These are phyloP conservation scores for Wickerhamiella kurtzmanii DNA, from an alignment of 805 yeast species.

Conservation along the genomic window DNA sequence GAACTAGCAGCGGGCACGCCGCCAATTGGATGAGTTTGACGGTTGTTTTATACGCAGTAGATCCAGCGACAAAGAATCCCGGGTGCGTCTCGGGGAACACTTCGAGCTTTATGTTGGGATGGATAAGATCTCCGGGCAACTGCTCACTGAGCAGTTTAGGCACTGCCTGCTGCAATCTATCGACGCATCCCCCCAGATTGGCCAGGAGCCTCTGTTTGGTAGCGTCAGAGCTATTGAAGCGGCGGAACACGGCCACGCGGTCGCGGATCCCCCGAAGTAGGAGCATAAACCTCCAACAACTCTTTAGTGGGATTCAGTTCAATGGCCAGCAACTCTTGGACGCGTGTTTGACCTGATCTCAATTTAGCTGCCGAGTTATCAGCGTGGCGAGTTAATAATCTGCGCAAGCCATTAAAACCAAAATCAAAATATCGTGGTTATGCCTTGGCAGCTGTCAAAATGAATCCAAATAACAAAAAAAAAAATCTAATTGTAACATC, in stretches of 20 bases:
- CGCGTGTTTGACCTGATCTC: no score
- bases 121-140: constrained; percentile 20
- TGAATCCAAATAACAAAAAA: no score
- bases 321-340: no score
- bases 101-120: constrained; percentile 19
- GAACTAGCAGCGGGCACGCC: constrained; percentile 21
- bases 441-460: no score
- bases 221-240: not conserved
- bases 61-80: constrained; percentile 21
- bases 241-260: not conserved
- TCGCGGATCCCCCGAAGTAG: not conserved
- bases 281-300: no score
- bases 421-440: no score
- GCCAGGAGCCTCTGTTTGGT: constrained; percentile 15
- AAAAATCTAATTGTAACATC: no score
- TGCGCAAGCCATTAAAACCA: no score
- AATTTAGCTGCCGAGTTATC: no score
- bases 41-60: constrained; percentile 19
- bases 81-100: constrained; percentile 23
- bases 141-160: constrained; percentile 20
- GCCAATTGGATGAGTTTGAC: constrained; percentile 21
- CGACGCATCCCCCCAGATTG: constrained; percentile 22
- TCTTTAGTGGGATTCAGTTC: no score
- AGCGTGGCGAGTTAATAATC: no score
- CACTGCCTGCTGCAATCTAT: constrained; percentile 16